These are phyloP conservation scores for Trapa incisa DNA, from an alignment of 345 rosid species.

Conservation along the genomic window DNA sequence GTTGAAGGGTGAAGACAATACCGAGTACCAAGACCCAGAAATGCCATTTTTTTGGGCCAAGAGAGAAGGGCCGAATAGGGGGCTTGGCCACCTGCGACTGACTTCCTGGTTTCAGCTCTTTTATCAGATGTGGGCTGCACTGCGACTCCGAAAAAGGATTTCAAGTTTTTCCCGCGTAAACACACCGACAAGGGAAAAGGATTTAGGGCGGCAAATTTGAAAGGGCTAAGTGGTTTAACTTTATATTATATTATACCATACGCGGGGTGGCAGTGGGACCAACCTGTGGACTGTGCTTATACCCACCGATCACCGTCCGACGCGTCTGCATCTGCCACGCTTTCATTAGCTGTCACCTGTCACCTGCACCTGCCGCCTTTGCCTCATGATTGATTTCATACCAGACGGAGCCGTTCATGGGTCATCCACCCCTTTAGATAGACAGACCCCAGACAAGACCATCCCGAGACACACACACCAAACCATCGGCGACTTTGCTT, in stretches of 20 bases:
- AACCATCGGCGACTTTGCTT: background rate
- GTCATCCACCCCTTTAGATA: background rate
- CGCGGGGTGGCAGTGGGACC: constrained; percentile 10
- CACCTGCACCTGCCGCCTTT: constrained; percentile 6
- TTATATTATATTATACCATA: background rate
- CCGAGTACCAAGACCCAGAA: too few relatives aligned
- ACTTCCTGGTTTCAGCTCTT: too few relatives aligned
- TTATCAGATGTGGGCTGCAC: too few relatives aligned
- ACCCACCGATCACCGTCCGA: background rate
- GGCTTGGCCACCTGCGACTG: too few relatives aligned
- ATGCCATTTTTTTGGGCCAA: too few relatives aligned
- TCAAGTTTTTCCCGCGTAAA: constrained; percentile 25
- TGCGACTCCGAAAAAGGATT: too few relatives aligned
- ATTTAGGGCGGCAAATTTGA: constrained; percentile 20
- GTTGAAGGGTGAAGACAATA: too few relatives aligned
- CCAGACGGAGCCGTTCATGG: too few relatives aligned
- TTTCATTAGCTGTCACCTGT: constrained; percentile 18
- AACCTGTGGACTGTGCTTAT: constrained; percentile 5
- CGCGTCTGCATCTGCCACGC: constrained; percentile 12
- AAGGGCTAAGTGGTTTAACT: background rate
- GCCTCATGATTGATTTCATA: background rate
- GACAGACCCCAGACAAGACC: too few relatives aligned
- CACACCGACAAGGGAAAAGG: background rate
- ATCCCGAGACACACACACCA: background rate
- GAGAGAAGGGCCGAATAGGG: too few relatives aligned